Conservation (phyloP, 305 asterid species). For the Solanum hybrid region DNA sequence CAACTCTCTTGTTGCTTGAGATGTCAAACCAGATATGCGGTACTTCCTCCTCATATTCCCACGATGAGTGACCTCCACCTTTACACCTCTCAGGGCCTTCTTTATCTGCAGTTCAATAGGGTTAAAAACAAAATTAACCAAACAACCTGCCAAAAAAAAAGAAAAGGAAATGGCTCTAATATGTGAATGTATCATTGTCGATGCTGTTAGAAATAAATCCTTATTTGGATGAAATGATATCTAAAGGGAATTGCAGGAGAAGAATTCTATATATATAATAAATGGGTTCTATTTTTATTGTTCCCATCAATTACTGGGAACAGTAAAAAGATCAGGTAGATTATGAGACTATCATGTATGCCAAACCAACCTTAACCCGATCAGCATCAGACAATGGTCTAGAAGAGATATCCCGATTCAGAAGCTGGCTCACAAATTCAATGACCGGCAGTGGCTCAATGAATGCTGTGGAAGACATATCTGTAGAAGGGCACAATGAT, state of each 20-base stretch:
- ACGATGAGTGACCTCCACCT: slow-evolving; percentile 84
- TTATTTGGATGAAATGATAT: background rate
- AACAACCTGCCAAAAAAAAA: background rate
- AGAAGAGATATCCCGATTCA: slow-evolving; percentile 65
- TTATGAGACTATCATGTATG: background rate
- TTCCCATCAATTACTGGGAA: background rate
- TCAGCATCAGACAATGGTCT: slow-evolving; percentile 88
- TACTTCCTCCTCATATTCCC: slow-evolving; percentile 88
- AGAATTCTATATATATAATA: background rate
- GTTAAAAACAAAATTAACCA: background rate
- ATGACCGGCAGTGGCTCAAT: slow-evolving; percentile 91
- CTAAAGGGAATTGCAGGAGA: background rate
- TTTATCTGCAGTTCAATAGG: slow-evolving; percentile 40
- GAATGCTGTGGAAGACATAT: slow-evolving; percentile 97
- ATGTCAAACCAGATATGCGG: slow-evolving; percentile 73
- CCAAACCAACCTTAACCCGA: slow-evolving; percentile 58
- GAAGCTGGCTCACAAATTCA: slow-evolving; percentile 76
- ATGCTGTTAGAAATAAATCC: background rate
- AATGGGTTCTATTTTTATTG: background rate
- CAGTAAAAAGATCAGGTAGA: background rate
- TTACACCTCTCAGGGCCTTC: slow-evolving; percentile 83
- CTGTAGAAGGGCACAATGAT: slow-evolving; percentile 26
- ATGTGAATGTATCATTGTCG: background rate
- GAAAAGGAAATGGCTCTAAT: background rate
- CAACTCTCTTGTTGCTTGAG: slow-evolving; percentile 76